These are phyloP conservation scores for Fallopia convolvulus DNA, from an alignment of 148 eudicot genomes.

Conservation along the genomic window DNA sequence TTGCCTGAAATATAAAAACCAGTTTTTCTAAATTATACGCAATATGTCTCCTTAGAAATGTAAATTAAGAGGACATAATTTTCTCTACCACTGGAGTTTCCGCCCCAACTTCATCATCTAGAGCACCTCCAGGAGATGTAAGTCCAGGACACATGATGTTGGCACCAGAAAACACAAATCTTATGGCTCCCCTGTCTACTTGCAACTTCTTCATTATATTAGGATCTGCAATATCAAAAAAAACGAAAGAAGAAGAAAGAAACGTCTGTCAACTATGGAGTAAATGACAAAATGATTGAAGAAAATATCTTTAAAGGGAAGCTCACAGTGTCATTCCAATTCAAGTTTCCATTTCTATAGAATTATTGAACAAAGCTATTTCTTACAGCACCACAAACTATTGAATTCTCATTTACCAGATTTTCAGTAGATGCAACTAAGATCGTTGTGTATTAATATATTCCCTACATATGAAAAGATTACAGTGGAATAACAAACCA, in stretches of 20 bases:
- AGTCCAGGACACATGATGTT: conserved; percentile 99
- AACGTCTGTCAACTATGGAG: background rate
- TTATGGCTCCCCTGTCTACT: conserved; percentile 97
- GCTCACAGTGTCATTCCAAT: background rate
- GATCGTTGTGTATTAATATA: background rate
- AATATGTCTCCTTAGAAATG: background rate
- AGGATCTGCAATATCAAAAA: conserved; percentile 54
- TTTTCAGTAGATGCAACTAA: background rate
- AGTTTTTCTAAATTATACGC: background rate
- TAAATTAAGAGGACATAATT: background rate
- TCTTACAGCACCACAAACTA: background rate
- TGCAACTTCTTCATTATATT: conserved; percentile 87
- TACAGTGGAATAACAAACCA: background rate
- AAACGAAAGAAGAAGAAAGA: background rate
- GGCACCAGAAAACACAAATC: conserved; percentile 89
- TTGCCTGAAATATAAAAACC: conserved; percentile 43
- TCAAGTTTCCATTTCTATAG: background rate
- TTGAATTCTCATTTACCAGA: background rate
- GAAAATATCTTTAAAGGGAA: background rate
- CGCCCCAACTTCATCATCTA: conserved; percentile 82
- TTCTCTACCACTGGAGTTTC: conserved; percentile 83
- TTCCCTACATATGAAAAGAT: background rate
- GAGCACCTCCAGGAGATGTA: conserved; percentile 95
- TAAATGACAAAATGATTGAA: background rate
- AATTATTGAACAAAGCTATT: background rate